A percentile compares a stretch with the other conserved stretches of the same genome.
Conservation (phyloP, 192 early-diverging fungal genomes). For the Podila horticola region DNA sequence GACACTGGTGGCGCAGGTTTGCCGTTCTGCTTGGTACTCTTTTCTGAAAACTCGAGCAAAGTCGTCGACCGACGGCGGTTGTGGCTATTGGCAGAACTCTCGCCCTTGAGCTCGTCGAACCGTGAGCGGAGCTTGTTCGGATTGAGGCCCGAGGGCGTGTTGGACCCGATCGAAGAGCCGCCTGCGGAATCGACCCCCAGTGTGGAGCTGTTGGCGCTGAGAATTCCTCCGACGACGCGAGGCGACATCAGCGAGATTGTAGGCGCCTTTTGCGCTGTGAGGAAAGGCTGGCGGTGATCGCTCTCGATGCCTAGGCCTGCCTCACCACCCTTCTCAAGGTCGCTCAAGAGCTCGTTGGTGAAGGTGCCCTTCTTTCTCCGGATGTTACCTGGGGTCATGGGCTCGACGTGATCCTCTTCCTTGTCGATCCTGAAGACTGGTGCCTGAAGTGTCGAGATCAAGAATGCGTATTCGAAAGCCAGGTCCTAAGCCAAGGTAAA, state of each 20-base stretch:
- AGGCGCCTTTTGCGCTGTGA: background rate
- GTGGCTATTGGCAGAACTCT: background rate
- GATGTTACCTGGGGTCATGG: slow-evolving; percentile 16
- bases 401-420: slow-evolving; percentile 15
- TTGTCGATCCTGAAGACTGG: slow-evolving; percentile 37
- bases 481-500: slow-evolving; percentile 25
- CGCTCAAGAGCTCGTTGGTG: slow-evolving; percentile 27
- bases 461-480: slow-evolving; percentile 64
- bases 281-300: slow-evolving; percentile 20
- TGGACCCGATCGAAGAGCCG: background rate
- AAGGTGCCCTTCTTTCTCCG: slow-evolving; percentile 21
- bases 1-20: slow-evolving; percentile 24
- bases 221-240: background rate
- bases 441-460: slow-evolving; percentile 60
- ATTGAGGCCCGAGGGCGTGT: background rate
- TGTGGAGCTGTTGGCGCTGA: background rate
- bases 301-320: slow-evolving; percentile 15
- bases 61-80: slow-evolving; percentile 34
- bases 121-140: slow-evolving; percentile 1
- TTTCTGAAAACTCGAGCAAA: slow-evolving; percentile 34
- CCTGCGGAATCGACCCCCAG: background rate
- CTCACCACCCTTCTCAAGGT: slow-evolving; percentile 12
- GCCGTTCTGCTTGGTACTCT: slow-evolving; percentile 29
- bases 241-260: too few relatives aligned
- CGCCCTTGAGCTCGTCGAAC: slow-evolving; percentile 24